phyloP scores from a whole-genome alignment of 2,329 filamentous ascomycete species.

The Stylonectria norvegica region DNA sequence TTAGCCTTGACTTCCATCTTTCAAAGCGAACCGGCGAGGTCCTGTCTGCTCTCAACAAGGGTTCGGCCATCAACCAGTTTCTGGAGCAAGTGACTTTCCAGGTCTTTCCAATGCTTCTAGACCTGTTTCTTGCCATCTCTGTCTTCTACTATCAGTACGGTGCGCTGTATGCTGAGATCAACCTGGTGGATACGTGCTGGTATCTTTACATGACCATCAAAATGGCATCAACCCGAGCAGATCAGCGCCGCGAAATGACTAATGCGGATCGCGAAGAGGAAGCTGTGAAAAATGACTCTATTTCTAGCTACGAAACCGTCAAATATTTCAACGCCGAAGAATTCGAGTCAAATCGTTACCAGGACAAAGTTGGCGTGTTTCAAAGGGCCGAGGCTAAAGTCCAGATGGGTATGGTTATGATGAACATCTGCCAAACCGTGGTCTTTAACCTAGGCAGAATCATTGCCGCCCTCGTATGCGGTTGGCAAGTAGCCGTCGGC shows the following conservation, averaged over 20 bases:
- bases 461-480: conserved; percentile 68
- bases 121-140: conserved; percentile 78
- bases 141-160: conserved; percentile 61
- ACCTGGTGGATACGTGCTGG: conserved; percentile 87
- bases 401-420: conserved; percentile 69
- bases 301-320: conserved; percentile 96
- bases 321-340: conserved; percentile 86
- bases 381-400: conserved; percentile 75
- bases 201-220: conserved; percentile 96
- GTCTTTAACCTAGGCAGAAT: conserved; percentile 77
- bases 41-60: conserved; percentile 91
- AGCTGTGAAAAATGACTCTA: conserved; percentile 97
- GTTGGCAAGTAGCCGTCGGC: conserved; percentile 70
- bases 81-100: conserved; percentile 95
- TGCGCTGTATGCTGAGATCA: conserved; percentile 83
- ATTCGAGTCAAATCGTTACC: conserved; percentile 74
- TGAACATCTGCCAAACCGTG: conserved; percentile 77
- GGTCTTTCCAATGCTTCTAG: conserved; percentile 90
- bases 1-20: conserved; percentile 94
- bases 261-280: conserved; percentile 94
- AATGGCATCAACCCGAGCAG: conserved; percentile 88
- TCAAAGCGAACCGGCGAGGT: conserved; percentile 97
- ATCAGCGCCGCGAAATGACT: conserved; percentile 88
- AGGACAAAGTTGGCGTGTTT: conserved; percentile 65
- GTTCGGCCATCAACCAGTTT: conserved; percentile 92